Evolutionary conservation across 2,329 filamentous ascomycete genomes (phyloP).

Genomic region (Colletotrichum orbiculare): DNA sequence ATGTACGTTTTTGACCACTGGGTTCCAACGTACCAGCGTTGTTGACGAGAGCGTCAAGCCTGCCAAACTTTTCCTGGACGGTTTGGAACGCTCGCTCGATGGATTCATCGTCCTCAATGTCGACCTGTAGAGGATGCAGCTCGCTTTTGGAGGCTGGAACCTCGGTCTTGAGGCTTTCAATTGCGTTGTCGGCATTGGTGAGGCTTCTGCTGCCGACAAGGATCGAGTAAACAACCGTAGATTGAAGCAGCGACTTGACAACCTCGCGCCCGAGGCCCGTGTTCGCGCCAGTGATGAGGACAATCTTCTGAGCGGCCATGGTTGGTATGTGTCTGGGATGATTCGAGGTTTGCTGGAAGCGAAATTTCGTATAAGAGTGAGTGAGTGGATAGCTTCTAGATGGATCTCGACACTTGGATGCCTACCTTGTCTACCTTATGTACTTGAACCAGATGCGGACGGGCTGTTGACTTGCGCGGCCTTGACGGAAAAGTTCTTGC

Average conservation of each 20-base stretch:
- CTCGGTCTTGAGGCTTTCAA: constrained; percentile 52
- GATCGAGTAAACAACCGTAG: constrained; percentile 61
- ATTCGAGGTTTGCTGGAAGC: too few relatives aligned
- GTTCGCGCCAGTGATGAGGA: constrained; percentile 70
- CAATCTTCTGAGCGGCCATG: constrained; percentile 40
- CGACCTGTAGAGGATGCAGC: constrained; percentile 60
- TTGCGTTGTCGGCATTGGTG: constrained; percentile 59
- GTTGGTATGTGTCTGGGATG: background rate
- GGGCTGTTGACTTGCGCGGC: too few relatives aligned
- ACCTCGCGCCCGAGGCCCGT: constrained; percentile 70
- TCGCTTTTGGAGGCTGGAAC: constrained; percentile 51
- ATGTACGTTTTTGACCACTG: background rate
- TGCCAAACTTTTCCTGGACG: constrained; percentile 40
- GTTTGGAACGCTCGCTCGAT: constrained; percentile 42
- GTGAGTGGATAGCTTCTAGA: too few relatives aligned
- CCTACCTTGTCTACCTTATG: too few relatives aligned
- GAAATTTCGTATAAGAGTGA: too few relatives aligned
- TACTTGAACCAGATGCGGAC: too few relatives aligned
- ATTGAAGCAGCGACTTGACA: constrained; percentile 63
- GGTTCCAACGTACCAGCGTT: constrained; percentile 38
- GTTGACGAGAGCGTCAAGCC: constrained; percentile 48
- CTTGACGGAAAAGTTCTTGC: too few relatives aligned
- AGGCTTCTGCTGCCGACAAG: constrained; percentile 64
- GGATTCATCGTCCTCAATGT: constrained; percentile 63
- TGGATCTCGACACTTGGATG: too few relatives aligned